phyloP scores from a whole-genome alignment of 257 asterid genomes.

The Solanum boliviense region DNA sequence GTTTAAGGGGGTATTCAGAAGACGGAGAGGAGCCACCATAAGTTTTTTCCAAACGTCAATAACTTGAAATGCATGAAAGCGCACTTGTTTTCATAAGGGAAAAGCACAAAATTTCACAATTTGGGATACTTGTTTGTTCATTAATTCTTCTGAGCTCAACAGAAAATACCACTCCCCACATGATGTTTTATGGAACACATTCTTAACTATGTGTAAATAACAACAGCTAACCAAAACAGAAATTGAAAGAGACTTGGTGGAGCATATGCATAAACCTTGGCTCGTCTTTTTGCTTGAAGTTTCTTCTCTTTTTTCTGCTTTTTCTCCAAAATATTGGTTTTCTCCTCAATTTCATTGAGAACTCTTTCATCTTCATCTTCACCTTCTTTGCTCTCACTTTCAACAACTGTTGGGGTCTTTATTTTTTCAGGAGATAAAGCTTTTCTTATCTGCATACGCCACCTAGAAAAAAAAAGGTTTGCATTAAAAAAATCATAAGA shows the following conservation, averaged over 20 bases:
- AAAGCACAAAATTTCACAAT: not conserved
- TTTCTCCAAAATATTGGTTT: slow-evolving; percentile 66
- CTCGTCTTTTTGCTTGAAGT: slow-evolving; percentile 50
- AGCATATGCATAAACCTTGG: slow-evolving; percentile 44
- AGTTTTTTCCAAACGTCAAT: not conserved
- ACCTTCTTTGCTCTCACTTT: slow-evolving; percentile 28
- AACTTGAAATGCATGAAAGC: not conserved
- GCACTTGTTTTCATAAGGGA: not conserved
- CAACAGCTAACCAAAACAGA: not conserved
- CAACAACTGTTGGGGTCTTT: slow-evolving; percentile 23
- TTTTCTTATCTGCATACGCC: slow-evolving; percentile 76
- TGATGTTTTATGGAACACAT: not conserved
- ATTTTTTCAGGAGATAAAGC: slow-evolving; percentile 70
- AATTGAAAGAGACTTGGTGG: not conserved
- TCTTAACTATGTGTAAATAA: not conserved
- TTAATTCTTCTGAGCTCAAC: not conserved
- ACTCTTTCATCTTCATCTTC: slow-evolving; percentile 43
- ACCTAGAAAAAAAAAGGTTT: slow-evolving; percentile 30
- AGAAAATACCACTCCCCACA: not conserved
- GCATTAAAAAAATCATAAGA: not conserved
- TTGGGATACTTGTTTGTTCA: not conserved
- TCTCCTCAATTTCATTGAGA: slow-evolving; percentile 79
- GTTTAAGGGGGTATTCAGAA: not conserved
- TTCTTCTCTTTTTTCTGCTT: slow-evolving; percentile 72
- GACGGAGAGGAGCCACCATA: not conserved